Conservation (phyloP, 2,329 filamentous ascomycete species). For the Pezicula radicicola region DNA sequence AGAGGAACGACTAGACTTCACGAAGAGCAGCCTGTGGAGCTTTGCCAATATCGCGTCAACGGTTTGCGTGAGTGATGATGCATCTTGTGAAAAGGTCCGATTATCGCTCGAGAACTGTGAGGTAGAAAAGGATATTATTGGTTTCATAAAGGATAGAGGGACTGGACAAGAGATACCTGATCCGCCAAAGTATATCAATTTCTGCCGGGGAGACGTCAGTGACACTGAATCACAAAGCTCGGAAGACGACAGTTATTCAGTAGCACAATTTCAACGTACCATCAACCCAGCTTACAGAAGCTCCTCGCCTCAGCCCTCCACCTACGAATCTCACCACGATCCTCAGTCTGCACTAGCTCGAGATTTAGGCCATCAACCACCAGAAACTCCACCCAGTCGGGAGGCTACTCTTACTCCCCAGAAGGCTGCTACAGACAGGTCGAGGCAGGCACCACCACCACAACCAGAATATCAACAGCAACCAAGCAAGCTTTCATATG, state of each 20-base stretch:
- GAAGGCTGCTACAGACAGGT: slow-evolving; percentile 32
- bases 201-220: slow-evolving; percentile 81
- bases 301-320: slow-evolving; percentile 94
- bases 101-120: slow-evolving; percentile 92
- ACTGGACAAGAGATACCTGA: slow-evolving; percentile 98
- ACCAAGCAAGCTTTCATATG: slow-evolving; percentile 17
- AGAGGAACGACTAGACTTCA: slow-evolving; percentile 94
- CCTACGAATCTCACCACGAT: slow-evolving; percentile 88
- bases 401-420: slow-evolving; percentile 53
- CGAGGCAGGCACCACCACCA: slow-evolving; percentile 22
- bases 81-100: slow-evolving; percentile 93
- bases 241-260: slow-evolving; percentile 86
- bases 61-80: slow-evolving; percentile 95
- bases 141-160: slow-evolving; percentile 83
- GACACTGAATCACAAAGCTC: slow-evolving; percentile 81
- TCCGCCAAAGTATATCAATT: slow-evolving; percentile 97
- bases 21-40: slow-evolving; percentile 95
- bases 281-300: slow-evolving; percentile 95
- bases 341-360: slow-evolving; percentile 71
- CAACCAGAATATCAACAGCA: slow-evolving; percentile 18
- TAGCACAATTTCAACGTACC: slow-evolving; percentile 91
- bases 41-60: slow-evolving; percentile 98
- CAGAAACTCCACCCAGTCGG: slow-evolving; percentile 34
- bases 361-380: slow-evolving; percentile 57
- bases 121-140: slow-evolving; percentile 88